phyloP scores from a whole-genome alignment of 2,329 filamentous ascomycete genomes.

The Alternaria arbusti region DNA sequence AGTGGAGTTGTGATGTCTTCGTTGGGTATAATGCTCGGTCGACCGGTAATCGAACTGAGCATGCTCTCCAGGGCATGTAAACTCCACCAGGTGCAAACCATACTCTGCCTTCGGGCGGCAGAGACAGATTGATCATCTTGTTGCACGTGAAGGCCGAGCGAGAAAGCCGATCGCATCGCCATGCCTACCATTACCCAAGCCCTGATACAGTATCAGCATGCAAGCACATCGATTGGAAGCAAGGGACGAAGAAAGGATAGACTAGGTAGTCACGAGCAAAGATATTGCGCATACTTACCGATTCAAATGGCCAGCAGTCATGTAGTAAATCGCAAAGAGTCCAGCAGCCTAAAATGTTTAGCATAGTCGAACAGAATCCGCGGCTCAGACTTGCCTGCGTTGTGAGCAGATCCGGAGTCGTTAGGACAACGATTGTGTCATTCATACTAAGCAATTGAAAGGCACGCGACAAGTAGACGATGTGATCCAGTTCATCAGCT shows the following conservation, averaged over 20 bases:
- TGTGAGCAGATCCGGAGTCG: slow-evolving; percentile 21
- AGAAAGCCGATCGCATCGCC: slow-evolving; percentile 40
- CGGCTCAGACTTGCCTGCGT: slow-evolving; percentile 17
- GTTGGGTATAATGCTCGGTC: slow-evolving; percentile 40
- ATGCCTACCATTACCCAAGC: slow-evolving; percentile 43
- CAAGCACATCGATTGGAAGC: not conserved
- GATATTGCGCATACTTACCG: slow-evolving; percentile 3
- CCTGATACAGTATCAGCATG: slow-evolving; percentile 26
- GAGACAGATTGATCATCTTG: slow-evolving; percentile 25
- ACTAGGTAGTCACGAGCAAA: not conserved
- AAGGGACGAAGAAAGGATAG: not conserved
- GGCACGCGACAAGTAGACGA: slow-evolving; percentile 39
- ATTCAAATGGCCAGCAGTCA: slow-evolving; percentile 44
- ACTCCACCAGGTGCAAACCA: slow-evolving; percentile 47
- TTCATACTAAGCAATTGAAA: slow-evolving; percentile 16
- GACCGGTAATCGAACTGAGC: slow-evolving; percentile 43
- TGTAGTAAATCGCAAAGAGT: slow-evolving; percentile 46
- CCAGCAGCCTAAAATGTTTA: slow-evolving; percentile 20
- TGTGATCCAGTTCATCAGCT: slow-evolving; percentile 31
- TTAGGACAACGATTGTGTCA: slow-evolving; percentile 32
- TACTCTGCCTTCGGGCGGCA: slow-evolving; percentile 31
- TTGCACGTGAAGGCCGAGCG: slow-evolving; percentile 43
- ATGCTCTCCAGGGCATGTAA: slow-evolving; percentile 43
- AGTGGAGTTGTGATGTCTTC: slow-evolving; percentile 33
- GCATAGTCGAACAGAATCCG: slow-evolving; percentile 1